These are phyloP conservation scores for Candida germanica DNA, from an alignment of 805 yeast genomes.

Conservation along the genomic window DNA sequence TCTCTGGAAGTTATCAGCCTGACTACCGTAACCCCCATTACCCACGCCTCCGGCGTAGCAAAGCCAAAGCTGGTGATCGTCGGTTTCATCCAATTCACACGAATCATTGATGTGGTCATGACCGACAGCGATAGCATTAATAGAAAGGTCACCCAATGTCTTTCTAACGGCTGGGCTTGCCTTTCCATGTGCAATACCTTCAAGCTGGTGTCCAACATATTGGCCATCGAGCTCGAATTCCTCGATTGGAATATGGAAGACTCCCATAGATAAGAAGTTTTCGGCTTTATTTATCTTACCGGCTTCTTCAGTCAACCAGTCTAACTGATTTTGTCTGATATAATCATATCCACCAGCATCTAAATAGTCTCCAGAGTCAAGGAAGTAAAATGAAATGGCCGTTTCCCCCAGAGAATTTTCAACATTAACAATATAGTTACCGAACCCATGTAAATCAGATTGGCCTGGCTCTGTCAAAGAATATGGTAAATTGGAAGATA, in stretches of 20 bases:
- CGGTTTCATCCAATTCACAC: slow-evolving; percentile 57
- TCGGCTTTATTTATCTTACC: slow-evolving; percentile 22
- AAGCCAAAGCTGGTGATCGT: slow-evolving; percentile 53
- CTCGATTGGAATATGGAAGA: slow-evolving; percentile 93
- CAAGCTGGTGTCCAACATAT: slow-evolving; percentile 62
- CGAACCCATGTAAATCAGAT: slow-evolving; percentile 67
- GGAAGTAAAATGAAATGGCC: slow-evolving; percentile 53
- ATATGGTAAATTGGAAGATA: slow-evolving; percentile 61
- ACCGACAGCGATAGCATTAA: slow-evolving; percentile 74
- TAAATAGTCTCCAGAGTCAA: slow-evolving; percentile 82
- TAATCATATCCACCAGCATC: slow-evolving; percentile 76
- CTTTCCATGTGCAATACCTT: slow-evolving; percentile 73
- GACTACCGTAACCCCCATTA: slow-evolving; percentile 96
- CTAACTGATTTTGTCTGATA: slow-evolving; percentile 67
- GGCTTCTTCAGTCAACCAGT: slow-evolving; percentile 43
- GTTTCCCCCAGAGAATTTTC: slow-evolving; percentile 40
- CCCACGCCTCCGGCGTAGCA: slow-evolving; percentile 86
- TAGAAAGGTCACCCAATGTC: slow-evolving; percentile 58
- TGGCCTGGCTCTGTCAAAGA: slow-evolving; percentile 65
- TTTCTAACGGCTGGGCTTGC: slow-evolving; percentile 60
- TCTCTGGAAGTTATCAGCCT: slow-evolving; percentile 72
- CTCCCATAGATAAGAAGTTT: slow-evolving; percentile 67
- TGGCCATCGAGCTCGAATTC: slow-evolving; percentile 57
- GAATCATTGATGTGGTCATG: slow-evolving; percentile 95
- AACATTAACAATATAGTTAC: slow-evolving; percentile 67